phyloP scores from a whole-genome alignment of 306 rosid species.

The Delonix regia region DNA sequence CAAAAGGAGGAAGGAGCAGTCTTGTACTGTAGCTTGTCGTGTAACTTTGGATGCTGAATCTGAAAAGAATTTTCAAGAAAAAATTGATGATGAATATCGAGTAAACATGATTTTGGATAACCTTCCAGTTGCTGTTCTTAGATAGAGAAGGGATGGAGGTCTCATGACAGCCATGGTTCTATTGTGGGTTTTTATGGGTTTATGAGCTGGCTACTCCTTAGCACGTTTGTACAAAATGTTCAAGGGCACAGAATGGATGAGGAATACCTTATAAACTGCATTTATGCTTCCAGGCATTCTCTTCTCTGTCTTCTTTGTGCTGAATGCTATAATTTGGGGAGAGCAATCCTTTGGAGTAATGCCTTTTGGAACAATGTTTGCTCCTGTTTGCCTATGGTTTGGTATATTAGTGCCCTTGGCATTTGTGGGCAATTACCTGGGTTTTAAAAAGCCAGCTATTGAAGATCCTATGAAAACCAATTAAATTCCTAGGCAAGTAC shows the following conservation, averaged over 20 bases:
- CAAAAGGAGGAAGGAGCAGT: conserved; percentile 84
- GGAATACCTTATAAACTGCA: conserved; percentile 90
- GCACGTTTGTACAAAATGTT: too few species aligned
- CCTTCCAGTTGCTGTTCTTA: too few species aligned
- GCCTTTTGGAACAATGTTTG: too few species aligned
- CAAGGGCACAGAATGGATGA: conserved; percentile 97
- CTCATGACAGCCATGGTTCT: too few species aligned
- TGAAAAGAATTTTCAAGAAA: conserved; percentile 84
- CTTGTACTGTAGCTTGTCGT: conserved; percentile 79
- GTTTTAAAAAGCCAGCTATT: conserved; percentile 85
- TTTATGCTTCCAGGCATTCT: conserved; percentile 97
- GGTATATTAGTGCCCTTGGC: conserved; percentile 96
- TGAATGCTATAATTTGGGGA: too few species aligned
- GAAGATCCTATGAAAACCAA: conserved; percentile 98
- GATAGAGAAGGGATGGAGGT: too few species aligned
- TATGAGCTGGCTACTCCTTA: too few species aligned
- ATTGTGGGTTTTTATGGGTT: too few species aligned
- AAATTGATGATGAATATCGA: too few species aligned
- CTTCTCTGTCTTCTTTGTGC: conserved; percentile 79
- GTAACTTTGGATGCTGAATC: conserved; percentile 61
- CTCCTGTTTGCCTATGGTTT: too few species aligned
- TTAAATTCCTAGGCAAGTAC: conserved; percentile 96
- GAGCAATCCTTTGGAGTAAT: too few species aligned
- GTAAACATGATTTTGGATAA: too few species aligned
- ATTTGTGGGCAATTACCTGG: conserved; percentile 92